Evolutionary conservation across 768 basidiomycete genomes (phyloP).

Genomic region (Dentipellis fragilis): DNA sequence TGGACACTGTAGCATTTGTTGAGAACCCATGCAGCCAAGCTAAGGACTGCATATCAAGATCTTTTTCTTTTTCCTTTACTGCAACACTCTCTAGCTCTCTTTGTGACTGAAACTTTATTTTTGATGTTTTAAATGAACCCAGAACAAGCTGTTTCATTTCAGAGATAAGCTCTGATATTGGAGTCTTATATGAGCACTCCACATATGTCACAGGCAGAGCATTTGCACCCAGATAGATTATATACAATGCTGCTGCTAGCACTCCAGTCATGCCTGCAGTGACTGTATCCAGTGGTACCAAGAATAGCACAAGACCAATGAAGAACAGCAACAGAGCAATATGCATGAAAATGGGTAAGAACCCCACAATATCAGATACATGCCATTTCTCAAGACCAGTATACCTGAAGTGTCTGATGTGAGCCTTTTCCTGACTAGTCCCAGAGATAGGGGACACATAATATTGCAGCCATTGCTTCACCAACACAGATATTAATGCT

Average conservation of each 20-base stretch:
- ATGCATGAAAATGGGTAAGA: too few relatives aligned
- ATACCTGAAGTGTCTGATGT: too few relatives aligned
- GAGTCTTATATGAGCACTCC: too few relatives aligned
- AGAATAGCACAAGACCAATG: too few relatives aligned
- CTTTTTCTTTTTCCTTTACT: not conserved
- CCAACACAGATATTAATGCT: not conserved
- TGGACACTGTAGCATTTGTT: not conserved
- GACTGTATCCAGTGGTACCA: too few relatives aligned
- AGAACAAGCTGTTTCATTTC: not conserved
- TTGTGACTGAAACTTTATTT: not conserved
- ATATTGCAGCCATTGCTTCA: not conserved
- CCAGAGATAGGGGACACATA: too few relatives aligned
- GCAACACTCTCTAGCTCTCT: not conserved
- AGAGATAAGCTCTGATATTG: too few relatives aligned
- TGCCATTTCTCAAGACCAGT: too few relatives aligned
- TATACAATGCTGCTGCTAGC: not conserved
- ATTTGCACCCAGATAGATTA: not conserved
- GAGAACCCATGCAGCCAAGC: not conserved
- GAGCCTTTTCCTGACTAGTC: too few relatives aligned
- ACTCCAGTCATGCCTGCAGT: not conserved
- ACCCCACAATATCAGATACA: too few relatives aligned
- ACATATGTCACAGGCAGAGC: not conserved
- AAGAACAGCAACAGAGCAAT: too few relatives aligned
- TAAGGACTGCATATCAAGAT: not conserved
- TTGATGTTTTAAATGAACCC: not conserved